Conservation (phyloP, 495 filamentous ascomycete genomes). For the Neurospora sp. region DNA sequence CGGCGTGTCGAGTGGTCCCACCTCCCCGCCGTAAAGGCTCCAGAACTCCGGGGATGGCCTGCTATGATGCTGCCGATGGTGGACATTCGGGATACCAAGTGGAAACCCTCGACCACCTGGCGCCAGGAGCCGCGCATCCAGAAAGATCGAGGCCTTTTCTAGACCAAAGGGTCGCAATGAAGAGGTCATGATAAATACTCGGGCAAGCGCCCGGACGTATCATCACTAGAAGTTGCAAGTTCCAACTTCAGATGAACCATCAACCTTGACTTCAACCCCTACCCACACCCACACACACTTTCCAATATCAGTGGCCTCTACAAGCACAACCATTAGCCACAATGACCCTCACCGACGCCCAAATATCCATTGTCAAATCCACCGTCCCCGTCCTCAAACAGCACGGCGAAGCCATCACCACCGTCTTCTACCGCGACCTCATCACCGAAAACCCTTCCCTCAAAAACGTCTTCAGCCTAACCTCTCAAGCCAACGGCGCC, state of each 20-base stretch:
- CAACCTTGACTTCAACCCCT: background rate
- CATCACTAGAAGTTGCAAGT: background rate
- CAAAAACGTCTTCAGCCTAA: conserved; percentile 55
- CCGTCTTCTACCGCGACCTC: conserved; percentile 59
- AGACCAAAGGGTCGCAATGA: background rate
- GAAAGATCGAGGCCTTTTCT: background rate
- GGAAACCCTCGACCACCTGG: background rate
- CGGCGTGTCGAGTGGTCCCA: conserved; percentile 8
- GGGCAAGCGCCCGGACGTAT: background rate
- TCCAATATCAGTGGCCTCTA: background rate
- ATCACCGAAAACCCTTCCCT: conserved; percentile 50
- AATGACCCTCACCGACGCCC: conserved; percentile 26
- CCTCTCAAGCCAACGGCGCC: conserved; percentile 53
- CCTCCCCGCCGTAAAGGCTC: background rate
- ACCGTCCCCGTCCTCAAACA: conserved; percentile 53
- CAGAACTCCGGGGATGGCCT: background rate
- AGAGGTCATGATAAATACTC: conserved; percentile 3
- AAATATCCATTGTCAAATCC: conserved; percentile 46
- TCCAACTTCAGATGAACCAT: background rate
- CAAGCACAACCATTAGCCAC: background rate
- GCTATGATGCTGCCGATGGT: background rate
- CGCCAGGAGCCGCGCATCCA: background rate
- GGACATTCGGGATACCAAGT: background rate
- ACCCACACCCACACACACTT: background rate
- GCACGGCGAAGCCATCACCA: conserved; percentile 57